Evolutionary conservation across 2,329 filamentous ascomycete species (phyloP).

Genomic region (Cercospora beticola): DNA sequence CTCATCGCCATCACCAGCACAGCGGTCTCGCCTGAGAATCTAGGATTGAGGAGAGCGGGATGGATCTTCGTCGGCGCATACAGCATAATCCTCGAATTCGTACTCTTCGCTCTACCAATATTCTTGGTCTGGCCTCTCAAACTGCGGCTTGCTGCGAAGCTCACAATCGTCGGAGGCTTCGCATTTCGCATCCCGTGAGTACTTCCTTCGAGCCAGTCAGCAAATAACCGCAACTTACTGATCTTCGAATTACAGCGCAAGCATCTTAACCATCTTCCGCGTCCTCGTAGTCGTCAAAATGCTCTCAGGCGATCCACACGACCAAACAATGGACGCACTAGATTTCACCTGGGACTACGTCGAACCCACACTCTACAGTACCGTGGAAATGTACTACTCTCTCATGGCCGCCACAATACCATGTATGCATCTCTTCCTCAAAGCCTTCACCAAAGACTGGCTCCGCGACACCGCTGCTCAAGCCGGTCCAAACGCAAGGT

Average conservation of each 20-base stretch:
- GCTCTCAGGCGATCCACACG: background rate
- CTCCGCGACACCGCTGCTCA: slow-evolving; percentile 18
- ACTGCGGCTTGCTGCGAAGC: slow-evolving; percentile 17
- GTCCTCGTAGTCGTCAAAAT: slow-evolving; percentile 19
- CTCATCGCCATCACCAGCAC: slow-evolving; percentile 1
- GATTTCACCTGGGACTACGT: slow-evolving; percentile 20
- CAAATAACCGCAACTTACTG: background rate
- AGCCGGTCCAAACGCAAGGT: slow-evolving; percentile 12
- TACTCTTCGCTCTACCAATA: slow-evolving; percentile 18
- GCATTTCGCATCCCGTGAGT: slow-evolving; percentile 23
- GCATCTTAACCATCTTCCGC: slow-evolving; percentile 7
- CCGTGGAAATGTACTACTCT: slow-evolving; percentile 22
- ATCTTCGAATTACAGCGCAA: slow-evolving; percentile 7
- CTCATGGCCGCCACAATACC: slow-evolving; percentile 24
- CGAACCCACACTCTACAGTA: slow-evolving; percentile 13
- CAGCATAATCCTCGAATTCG: slow-evolving; percentile 19
- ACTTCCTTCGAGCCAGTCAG: background rate
- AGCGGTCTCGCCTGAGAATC: background rate
- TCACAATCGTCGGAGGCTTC: slow-evolving; percentile 20
- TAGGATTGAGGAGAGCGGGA: background rate
- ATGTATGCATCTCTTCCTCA: slow-evolving; percentile 24
- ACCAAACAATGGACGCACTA: background rate
- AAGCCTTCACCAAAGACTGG: slow-evolving; percentile 19
- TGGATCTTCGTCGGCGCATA: slow-evolving; percentile 21
- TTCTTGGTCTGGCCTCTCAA: slow-evolving; percentile 21